Percentiles rank a stretch among this genome's conserved stretches.
Conservation (phyloP, 192 early-diverging fungal genomes). For the Chytriomyces sp. region DNA sequence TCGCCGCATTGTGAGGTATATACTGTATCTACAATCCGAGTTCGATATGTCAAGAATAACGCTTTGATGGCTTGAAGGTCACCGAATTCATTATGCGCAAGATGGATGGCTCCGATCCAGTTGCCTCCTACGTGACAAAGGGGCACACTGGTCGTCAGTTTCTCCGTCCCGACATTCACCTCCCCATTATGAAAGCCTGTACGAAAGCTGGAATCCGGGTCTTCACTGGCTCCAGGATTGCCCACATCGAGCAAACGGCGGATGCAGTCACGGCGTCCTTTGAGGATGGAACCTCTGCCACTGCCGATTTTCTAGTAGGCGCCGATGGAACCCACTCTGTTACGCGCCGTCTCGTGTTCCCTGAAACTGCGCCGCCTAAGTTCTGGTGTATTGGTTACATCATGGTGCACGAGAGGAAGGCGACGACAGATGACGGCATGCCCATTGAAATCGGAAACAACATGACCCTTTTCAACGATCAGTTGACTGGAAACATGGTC, state of each 20-base stretch:
- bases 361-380: slow-evolving; percentile 15
- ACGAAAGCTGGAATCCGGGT: neutral
- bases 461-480: neutral
- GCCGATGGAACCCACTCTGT: slow-evolving; percentile 17
- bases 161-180: neutral
- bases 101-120: neutral
- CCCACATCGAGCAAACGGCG: neutral
- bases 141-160: neutral
- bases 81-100: neutral
- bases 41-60: no score
- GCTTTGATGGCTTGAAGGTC: no score
- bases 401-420: no score
- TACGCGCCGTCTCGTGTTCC: slow-evolving; percentile 29
- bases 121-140: neutral
- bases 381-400: slow-evolving; percentile 11
- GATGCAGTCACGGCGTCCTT: slow-evolving; percentile 7
- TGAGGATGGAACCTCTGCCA: slow-evolving; percentile 1
- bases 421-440: no score
- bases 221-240: neutral
- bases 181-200: neutral
- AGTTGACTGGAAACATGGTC: neutral
- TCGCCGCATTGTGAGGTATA: no score
- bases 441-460: neutral
- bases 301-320: slow-evolving; percentile 19
- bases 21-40: no score